These are phyloP conservation scores for Bruguiera sexangula DNA, from an alignment of 345 rosid genomes.

Conservation along the genomic window DNA sequence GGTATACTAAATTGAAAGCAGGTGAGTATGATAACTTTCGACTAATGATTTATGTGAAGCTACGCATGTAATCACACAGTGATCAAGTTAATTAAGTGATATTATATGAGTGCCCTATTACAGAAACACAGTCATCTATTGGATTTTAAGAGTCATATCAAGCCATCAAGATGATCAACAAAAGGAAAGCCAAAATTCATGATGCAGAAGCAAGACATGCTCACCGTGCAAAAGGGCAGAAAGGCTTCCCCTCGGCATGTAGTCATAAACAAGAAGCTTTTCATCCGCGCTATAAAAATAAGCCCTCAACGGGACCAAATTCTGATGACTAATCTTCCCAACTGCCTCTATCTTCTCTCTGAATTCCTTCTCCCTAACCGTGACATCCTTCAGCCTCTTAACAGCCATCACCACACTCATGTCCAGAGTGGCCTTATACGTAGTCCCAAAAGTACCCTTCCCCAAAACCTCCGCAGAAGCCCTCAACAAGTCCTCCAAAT, in stretches of 20 bases:
- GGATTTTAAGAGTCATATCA: not conserved
- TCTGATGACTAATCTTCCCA: conserved; percentile 40
- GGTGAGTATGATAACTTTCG: too few species aligned
- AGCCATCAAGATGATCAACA: not conserved
- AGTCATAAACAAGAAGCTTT: conserved; percentile 47
- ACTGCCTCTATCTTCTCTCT: conserved; percentile 40
- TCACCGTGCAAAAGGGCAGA: conserved; percentile 49
- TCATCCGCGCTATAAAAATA: conserved; percentile 42
- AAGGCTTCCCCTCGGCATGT: conserved; percentile 45
- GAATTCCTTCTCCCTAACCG: conserved; percentile 32
- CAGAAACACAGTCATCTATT: too few species aligned
- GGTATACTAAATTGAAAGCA: too few species aligned
- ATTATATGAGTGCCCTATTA: too few species aligned
- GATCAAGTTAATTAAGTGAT: conserved; percentile 1
- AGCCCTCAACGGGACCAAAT: conserved; percentile 40
- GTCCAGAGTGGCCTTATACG: conserved; percentile 47
- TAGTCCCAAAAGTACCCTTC: conserved; percentile 49
- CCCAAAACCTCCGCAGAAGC: conserved; percentile 56
- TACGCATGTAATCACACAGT: not conserved
- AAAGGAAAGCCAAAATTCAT: not conserved
- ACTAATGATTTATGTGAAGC: too few species aligned
- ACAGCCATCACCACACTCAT: conserved; percentile 37
- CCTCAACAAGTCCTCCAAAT: conserved; percentile 43
- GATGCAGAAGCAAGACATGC: conserved; percentile 2
- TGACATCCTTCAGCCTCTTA: conserved; percentile 46